phyloP scores from a whole-genome alignment of 2,329 filamentous ascomycete genomes.

The Cercospora canescens region DNA sequence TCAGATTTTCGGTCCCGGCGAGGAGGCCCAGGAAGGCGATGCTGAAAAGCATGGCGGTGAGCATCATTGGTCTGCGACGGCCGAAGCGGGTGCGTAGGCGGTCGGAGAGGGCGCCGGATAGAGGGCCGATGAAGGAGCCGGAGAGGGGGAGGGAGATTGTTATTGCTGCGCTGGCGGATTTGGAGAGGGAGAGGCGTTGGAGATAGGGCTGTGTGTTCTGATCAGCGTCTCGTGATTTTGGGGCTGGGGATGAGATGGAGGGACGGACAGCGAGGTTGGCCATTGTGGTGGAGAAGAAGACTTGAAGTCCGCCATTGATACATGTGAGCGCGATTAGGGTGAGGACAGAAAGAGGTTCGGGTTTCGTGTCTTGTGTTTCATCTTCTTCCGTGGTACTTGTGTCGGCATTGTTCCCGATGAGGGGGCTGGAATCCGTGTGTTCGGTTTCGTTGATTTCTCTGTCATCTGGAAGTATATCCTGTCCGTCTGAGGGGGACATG shows the following conservation, averaged over 20 bases:
- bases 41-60: conserved; percentile 14
- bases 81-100: conserved; percentile 17
- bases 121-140: conserved; percentile 22
- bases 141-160: conserved; percentile 23
- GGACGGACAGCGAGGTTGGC: conserved; percentile 20
- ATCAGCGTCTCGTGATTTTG: neutral
- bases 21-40: conserved; percentile 13
- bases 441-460: neutral
- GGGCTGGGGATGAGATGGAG: neutral
- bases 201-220: conserved; percentile 19
- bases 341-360: conserved; percentile 14
- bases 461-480: neutral
- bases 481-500: neutral
- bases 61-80: conserved; percentile 22
- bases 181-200: conserved; percentile 22
- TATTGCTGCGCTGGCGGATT: conserved; percentile 22
- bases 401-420: neutral
- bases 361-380: neutral
- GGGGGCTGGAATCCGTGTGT: neutral
- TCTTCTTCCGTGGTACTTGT: neutral
- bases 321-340: conserved; percentile 18
- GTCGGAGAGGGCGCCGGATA: conserved; percentile 10
- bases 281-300: conserved; percentile 27
- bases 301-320: conserved; percentile 27
- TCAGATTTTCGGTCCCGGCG: conserved; percentile 18